phyloP scores from a whole-genome alignment of 202 grass and related monocot genomes.

The Schoenoplectus tabernaemontani region DNA sequence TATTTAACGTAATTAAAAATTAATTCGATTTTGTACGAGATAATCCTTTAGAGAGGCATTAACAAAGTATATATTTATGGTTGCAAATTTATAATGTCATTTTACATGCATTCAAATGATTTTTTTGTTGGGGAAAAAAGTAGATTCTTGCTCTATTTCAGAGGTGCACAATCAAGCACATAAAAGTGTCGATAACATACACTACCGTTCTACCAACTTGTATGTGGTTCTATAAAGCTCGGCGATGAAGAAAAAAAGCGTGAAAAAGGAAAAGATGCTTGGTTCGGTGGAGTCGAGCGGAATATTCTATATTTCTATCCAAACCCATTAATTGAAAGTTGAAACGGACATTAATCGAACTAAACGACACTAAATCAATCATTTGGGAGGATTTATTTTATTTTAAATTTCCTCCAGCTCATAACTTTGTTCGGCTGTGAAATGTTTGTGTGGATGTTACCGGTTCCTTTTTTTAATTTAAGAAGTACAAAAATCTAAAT shows the following conservation, averaged over 20 bases:
- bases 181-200: slow-evolving; percentile 1
- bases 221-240: slow-evolving; percentile 4
- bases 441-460: not conserved
- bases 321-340: not conserved
- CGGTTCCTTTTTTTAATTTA: too few relatives aligned
- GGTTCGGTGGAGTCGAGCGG: not conserved
- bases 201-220: not conserved
- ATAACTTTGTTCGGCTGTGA: not conserved
- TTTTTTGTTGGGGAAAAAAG: too few relatives aligned
- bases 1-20: too few relatives aligned
- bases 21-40: too few relatives aligned
- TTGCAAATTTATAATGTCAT: too few relatives aligned
- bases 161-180: too few relatives aligned
- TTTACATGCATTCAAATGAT: too few relatives aligned
- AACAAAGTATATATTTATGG: too few relatives aligned
- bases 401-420: not conserved
- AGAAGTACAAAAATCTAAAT: too few relatives aligned
- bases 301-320: slow-evolving; percentile 12
- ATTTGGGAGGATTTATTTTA: not conserved
- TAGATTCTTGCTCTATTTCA: too few relatives aligned
- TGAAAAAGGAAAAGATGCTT: slow-evolving; percentile 11
- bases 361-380: not conserved
- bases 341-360: slow-evolving; percentile 9
- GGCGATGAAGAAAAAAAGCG: not conserved
- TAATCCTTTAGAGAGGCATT: too few relatives aligned